Base-by-base conservation (phyloP, 202 grass and related monocot species). In the Schoenoplectus triqueter region DNA sequence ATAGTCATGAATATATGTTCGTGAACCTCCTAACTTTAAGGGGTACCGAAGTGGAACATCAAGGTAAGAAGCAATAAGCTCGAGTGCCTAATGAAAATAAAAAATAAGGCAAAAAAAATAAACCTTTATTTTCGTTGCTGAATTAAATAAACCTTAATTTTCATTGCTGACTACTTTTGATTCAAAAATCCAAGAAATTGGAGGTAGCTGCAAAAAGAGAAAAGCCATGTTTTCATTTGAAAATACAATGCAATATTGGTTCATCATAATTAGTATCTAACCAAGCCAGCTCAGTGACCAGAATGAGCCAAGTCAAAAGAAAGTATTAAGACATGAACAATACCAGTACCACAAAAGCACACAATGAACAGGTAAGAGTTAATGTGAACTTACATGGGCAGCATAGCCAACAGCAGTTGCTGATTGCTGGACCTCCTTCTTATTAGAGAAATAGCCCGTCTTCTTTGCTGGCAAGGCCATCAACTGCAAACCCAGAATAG, bases 41-140 rank as follows among this genome's bases (percentile, higher is more conserved):
- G 96, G 90, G 89, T 99, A 99, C 54, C 90, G 91, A 82, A 99
- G 86, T 83, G 88, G 91, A 80, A 99, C 91, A 82, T 90, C 86
- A 11, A 99, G 87, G 86, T 95, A 96, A 22, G 88, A 92, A 56
- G 93, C 82, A 78, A 99, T 87, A 69, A 99, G 90, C 78, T 82
- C 88, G 51, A 91, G 84, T 84, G 86, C 91, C 91, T 99, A 86
- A 62, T 80, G 82, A 87, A 78, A 54, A 70, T 87, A 77, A 77
- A 7, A 55, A 90, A 87, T 31, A 31, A 31, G 31, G 31, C 31
- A 31, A 31, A 31, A 1, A 31, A 31, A 31, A 31, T 31, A 31
- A 31, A 31, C 31, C 31, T 31, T 31, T 31, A 31, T 31, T 31
- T 31, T 31, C 31, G 31, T 31, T 31, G 31, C 31, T 31, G 31